Conservation (phyloP, 2,329 filamentous ascomycete species). For the Paradendryphiella salina region DNA sequence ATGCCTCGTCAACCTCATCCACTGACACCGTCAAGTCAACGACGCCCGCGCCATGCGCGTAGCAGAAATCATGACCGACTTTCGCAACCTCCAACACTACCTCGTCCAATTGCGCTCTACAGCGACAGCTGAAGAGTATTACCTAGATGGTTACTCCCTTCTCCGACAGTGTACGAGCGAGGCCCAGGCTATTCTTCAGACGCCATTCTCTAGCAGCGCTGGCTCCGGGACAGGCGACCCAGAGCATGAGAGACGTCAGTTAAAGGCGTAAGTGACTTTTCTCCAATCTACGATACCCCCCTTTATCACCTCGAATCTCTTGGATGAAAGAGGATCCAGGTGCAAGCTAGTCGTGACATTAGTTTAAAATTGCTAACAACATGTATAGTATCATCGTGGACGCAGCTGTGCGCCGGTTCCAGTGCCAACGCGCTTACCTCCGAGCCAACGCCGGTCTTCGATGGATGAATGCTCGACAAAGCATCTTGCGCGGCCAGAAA, state of each 20-base stretch:
- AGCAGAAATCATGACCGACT: slow-evolving; percentile 67
- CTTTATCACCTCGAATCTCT: neutral
- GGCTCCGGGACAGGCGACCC: slow-evolving; percentile 51
- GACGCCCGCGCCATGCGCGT: slow-evolving; percentile 65
- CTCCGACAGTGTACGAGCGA: slow-evolving; percentile 60
- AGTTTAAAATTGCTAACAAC: slow-evolving; percentile 23
- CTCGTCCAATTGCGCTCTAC: slow-evolving; percentile 59
- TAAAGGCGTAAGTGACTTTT: slow-evolving; percentile 55
- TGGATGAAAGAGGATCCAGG: neutral
- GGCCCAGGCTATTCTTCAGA: slow-evolving; percentile 58
- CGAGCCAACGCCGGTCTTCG: slow-evolving; percentile 60
- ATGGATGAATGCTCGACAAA: slow-evolving; percentile 60
- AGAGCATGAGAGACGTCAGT: slow-evolving; percentile 60
- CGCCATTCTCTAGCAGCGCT: slow-evolving; percentile 55
- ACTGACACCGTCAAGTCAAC: slow-evolving; percentile 56
- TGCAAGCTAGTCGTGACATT: neutral
- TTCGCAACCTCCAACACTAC: slow-evolving; percentile 63
- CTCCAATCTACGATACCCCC: neutral
- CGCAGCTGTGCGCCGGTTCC: slow-evolving; percentile 62
- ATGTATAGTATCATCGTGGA: slow-evolving; percentile 61
- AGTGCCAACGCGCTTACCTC: slow-evolving; percentile 64
- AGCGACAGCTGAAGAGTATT: slow-evolving; percentile 58
- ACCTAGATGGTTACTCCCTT: slow-evolving; percentile 62
- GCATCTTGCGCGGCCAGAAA: slow-evolving; percentile 56
- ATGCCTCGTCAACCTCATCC: neutral